These are phyloP conservation scores for Aspergillus awamori DNA, from an alignment of 2,329 filamentous ascomycete species.

Conservation along the genomic window DNA sequence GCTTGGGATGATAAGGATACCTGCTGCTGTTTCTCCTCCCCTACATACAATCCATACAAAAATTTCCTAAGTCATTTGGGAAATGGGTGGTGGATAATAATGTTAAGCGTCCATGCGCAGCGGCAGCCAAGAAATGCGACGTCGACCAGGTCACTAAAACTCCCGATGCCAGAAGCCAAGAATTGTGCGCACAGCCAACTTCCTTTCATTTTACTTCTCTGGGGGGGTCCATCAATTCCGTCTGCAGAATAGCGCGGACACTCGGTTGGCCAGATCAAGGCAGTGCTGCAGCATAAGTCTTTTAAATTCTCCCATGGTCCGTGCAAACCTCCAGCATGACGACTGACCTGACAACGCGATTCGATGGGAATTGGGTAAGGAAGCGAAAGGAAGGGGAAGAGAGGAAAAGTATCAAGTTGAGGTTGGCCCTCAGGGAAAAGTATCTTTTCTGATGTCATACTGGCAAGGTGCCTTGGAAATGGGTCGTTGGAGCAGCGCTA, in stretches of 20 bases:
- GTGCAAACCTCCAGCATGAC: conserved; percentile 6
- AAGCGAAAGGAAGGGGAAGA: too few species aligned
- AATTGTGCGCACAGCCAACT: not conserved
- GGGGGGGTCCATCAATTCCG: not conserved
- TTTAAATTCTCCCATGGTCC: conserved; percentile 11
- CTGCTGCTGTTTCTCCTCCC: not conserved
- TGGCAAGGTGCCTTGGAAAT: conserved; percentile 7
- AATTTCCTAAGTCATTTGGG: not conserved
- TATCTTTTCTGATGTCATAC: conserved; percentile 7
- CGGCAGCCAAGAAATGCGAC: conserved; percentile 5
- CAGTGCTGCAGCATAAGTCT: conserved; percentile 8
- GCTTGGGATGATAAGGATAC: not conserved
- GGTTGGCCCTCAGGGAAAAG: not conserved
- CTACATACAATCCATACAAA: not conserved
- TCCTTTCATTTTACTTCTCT: not conserved
- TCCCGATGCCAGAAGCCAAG: conserved; percentile 2
- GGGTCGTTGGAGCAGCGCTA: conserved; percentile 1
- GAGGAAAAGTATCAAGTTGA: not conserved
- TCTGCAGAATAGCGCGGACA: conserved; percentile 5
- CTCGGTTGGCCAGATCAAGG: conserved; percentile 6
- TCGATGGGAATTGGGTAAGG: not conserved
- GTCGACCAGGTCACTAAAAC: conserved; percentile 3
- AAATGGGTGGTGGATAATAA: not conserved
- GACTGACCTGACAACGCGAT: conserved; percentile 1
- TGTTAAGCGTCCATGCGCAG: not conserved